A percentile compares a stretch with the other conserved stretches of the same genome.
Conservation (phyloP, 208 protist species). For the Crithidia fasciculata region DNA sequence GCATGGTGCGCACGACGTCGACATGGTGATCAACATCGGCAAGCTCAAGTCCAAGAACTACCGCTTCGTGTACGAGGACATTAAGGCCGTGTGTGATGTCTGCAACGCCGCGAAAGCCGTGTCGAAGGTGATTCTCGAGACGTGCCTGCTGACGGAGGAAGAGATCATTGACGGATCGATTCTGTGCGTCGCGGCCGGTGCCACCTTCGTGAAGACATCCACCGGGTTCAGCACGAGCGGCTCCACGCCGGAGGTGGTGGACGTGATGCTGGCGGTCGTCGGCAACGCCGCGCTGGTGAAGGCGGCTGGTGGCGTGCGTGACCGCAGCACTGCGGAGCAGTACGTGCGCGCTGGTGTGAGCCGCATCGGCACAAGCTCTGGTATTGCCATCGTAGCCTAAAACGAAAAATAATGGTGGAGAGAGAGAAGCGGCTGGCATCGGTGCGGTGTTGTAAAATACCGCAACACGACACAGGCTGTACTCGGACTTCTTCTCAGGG, state of each 20-base stretch:
- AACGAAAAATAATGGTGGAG: not conserved
- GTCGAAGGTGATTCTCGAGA: conserved; percentile 95
- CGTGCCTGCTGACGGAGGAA: conserved; percentile 85
- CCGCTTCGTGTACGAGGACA: conserved; percentile 84
- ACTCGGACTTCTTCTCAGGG: too few species aligned
- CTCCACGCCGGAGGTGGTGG: conserved; percentile 85
- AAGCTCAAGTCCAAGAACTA: conserved; percentile 87
- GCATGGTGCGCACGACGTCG: conserved; percentile 91
- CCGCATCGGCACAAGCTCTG: conserved; percentile 93
- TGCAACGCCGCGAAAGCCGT: conserved; percentile 37
- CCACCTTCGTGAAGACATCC: conserved; percentile 95
- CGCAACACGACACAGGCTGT: not conserved
- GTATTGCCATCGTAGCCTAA: conserved; percentile 66
- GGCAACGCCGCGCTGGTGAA: conserved; percentile 86
- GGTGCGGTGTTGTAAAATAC: not conserved
- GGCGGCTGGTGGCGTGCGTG: conserved; percentile 92
- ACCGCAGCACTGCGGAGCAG: conserved; percentile 62
- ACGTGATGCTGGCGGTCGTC: conserved; percentile 92
- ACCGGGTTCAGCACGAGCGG: conserved; percentile 94
- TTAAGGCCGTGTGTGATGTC: conserved; percentile 71
- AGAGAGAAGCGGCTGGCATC: not conserved
- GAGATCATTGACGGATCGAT: conserved; percentile 93
- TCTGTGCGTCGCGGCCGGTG: conserved; percentile 82
- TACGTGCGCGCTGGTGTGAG: conserved; percentile 85
- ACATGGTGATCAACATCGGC: conserved; percentile 96